A percentile compares a stretch with the other conserved stretches of the same genome.
Evolutionary conservation across 2,329 filamentous ascomycete species (phyloP).

Genomic region (Pyrenophora teres): DNA sequence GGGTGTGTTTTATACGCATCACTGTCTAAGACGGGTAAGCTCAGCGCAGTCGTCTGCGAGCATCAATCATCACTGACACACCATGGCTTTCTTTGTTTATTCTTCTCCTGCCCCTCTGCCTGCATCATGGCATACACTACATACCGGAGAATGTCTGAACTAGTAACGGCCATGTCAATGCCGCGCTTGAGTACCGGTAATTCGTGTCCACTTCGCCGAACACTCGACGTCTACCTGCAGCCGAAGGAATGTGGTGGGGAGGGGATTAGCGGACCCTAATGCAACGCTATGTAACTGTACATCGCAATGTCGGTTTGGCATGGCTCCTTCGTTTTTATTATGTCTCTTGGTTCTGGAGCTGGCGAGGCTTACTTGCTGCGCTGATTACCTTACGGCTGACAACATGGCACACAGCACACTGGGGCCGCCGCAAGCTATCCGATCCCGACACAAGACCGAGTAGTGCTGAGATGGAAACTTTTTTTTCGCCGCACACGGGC

Average conservation of each 20-base stretch:
- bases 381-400: background rate
- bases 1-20: conserved; percentile 1
- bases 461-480: too few relatives aligned
- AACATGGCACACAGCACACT: conserved; percentile 3
- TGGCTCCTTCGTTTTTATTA: background rate
- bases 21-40: conserved; percentile 17
- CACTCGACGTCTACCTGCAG: background rate
- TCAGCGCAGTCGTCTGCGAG: conserved; percentile 1
- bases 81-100: conserved; percentile 8
- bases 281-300: background rate
- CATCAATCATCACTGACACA: conserved; percentile 6
- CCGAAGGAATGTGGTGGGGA: conserved; percentile 1
- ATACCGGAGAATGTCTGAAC: conserved; percentile 5
- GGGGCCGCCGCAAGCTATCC: background rate
- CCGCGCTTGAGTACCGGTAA: background rate
- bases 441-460: too few relatives aligned
- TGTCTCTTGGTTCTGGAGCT: background rate
- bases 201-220: conserved; percentile 8
- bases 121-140: conserved; percentile 3
- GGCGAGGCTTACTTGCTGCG: background rate
- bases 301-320: conserved; percentile 9
- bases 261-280: background rate
- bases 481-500: too few relatives aligned
- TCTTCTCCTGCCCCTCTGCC: conserved; percentile 9
- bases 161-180: conserved; percentile 1